A percentile compares a stretch with the other conserved stretches of the same genome.
Conservation (phyloP, 2,329 filamentous ascomycete species). For the Pseudocercospora fuligena region DNA sequence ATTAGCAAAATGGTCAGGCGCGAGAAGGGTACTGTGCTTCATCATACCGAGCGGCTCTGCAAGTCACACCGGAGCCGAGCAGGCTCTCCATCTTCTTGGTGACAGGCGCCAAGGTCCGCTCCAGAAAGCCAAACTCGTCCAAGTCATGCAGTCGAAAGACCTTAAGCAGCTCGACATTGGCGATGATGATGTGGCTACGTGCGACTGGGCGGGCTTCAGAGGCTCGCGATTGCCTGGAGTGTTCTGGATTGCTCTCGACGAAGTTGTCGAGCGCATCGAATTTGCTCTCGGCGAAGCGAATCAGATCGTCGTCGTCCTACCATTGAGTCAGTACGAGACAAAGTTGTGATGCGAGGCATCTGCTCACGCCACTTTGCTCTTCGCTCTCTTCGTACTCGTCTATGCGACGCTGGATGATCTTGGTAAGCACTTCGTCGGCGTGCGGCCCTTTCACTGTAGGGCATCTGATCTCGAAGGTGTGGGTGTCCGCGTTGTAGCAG, state of each 20-base stretch:
- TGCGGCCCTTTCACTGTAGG: conserved; percentile 7
- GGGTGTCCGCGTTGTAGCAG: conserved; percentile 26
- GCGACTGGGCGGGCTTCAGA: background rate
- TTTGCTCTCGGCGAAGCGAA: conserved; percentile 31
- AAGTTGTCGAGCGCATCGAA: conserved; percentile 26
- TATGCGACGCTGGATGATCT: conserved; percentile 27
- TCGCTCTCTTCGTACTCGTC: conserved; percentile 26
- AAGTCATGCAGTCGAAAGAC: conserved; percentile 27
- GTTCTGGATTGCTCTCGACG: conserved; percentile 17
- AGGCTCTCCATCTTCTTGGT: conserved; percentile 17
- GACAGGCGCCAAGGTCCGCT: conserved; percentile 23
- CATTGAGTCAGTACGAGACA: conserved; percentile 1
- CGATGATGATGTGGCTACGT: conserved; percentile 24
- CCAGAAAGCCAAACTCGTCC: conserved; percentile 25
- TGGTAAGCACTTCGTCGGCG: conserved; percentile 28
- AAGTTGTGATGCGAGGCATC: background rate
- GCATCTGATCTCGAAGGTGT: conserved; percentile 25
- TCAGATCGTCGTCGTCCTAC: conserved; percentile 11
- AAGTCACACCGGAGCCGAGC: conserved; percentile 23
- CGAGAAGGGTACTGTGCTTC: background rate
- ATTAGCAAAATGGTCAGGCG: background rate
- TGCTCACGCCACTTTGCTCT: conserved; percentile 22
- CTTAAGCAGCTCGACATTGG: conserved; percentile 20
- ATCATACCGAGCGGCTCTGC: conserved; percentile 27
- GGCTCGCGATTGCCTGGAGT: background rate